A percentile compares a stretch with the other conserved stretches of the same genome.
Evolutionary conservation across 768 basidiomycete species (phyloP).

Genomic region (Tubosaeta sp.): DNA sequence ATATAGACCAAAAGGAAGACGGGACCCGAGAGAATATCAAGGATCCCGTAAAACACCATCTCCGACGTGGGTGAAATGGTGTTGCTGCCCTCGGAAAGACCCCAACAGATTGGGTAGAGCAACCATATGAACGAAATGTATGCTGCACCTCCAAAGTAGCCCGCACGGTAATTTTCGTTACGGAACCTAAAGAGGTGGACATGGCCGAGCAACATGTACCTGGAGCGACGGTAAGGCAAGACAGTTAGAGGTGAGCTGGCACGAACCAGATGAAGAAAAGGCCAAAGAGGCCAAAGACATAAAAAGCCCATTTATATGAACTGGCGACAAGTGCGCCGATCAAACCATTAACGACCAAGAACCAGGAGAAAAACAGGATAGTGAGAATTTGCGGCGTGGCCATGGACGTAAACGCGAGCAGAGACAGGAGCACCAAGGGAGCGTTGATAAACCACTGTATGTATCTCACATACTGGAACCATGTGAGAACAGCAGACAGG

Average conservation of each 20-base stretch:
- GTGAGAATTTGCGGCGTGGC: constrained; percentile 46
- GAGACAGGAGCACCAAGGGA: constrained; percentile 44
- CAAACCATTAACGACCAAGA: constrained; percentile 43
- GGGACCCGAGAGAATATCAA: constrained; percentile 37
- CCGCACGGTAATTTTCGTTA: constrained; percentile 17
- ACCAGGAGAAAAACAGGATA: constrained; percentile 35
- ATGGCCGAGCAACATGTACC: constrained; percentile 29
- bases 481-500: not conserved
- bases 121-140: constrained; percentile 53
- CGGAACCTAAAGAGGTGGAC: constrained; percentile 26
- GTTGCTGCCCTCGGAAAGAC: constrained; percentile 48
- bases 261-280: constrained; percentile 49
- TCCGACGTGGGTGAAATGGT: constrained; percentile 47
- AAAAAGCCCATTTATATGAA: constrained; percentile 54
- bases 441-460: constrained; percentile 57
- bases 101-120: constrained; percentile 58
- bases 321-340: constrained; percentile 48
- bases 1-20: constrained; percentile 35
- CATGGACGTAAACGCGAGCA: constrained; percentile 45
- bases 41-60: constrained; percentile 54
- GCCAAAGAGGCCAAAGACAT: constrained; percentile 41
- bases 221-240: constrained; percentile 1
- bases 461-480: constrained; percentile 45
- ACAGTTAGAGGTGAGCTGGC: constrained; percentile 7
- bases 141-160: constrained; percentile 33